Base-by-base conservation (phyloP, 805 yeast genomes). In the Torulaspora indica region DNA sequence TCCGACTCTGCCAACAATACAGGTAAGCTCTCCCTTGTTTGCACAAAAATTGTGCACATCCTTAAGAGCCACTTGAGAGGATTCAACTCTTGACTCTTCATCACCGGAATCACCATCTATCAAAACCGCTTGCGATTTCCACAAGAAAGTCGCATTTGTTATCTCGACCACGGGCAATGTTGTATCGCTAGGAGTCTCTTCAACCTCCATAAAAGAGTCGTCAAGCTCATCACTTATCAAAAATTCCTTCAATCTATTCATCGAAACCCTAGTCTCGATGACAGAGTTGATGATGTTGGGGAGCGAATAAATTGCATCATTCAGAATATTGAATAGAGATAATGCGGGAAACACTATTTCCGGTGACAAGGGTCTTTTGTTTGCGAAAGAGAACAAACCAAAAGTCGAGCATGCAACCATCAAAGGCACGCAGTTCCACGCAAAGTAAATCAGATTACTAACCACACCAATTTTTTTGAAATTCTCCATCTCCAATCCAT, bases 311-410 rank as follows among this genome's bases (percentile, higher is more conserved):
- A 82, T 74, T 7, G 86, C 85, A 33, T 70, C 76, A 4, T 81
- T 72, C 33, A 82, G 58, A 46, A 82, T 61, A 47, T 77, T 75
- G 54, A 82, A 77, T 42, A 82, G 64, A 1, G 86, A 66, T 47
- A 82, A 67, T 2, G 86, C 79, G 10, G 89, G 88, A 60, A 82
- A 82, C 5, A 81, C 82, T 46, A 82, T 71, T 35, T 81, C 85
- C 9, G 88, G 79, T 5, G 85, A 74, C 52, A 82, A 67, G 1
- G 85, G 83, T 8, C 54, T 56, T 3, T 66, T 60, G 20, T 73
- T 69, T 14, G 69, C 63, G 9, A 71, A 46, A 3, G 81, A 75
- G 60, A 74, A 82, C 1, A 75, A 58, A 1, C 78, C 72, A 64
- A 82, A 81, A 1, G 83, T 74, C 4, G 78, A 70, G 53, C 82